These are phyloP conservation scores for Lindgomyces ingoldianus DNA, from an alignment of 495 filamentous ascomycete genomes.

Conservation along the genomic window DNA sequence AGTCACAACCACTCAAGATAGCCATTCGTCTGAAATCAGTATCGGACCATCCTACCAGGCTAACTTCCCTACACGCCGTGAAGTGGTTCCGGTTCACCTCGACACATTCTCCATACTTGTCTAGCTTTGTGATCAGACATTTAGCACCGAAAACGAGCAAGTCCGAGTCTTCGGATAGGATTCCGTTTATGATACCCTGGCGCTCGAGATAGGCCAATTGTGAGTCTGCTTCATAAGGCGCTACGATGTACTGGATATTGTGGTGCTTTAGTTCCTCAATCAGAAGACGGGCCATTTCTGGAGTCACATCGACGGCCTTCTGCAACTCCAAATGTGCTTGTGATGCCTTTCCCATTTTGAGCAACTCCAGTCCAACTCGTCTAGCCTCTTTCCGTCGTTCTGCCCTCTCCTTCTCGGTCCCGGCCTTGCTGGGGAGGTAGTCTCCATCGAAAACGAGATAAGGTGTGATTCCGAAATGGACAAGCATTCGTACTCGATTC, in stretches of 20 bases:
- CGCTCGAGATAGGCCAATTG: constrained; percentile 93
- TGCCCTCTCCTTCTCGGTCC: constrained; percentile 74
- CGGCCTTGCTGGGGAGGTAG: constrained; percentile 90
- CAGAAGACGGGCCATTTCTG: constrained; percentile 86
- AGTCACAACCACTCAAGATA: constrained; percentile 97
- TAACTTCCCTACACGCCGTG: constrained; percentile 82
- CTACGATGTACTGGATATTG: constrained; percentile 84
- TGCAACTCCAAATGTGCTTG: constrained; percentile 87
- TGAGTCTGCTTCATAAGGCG: constrained; percentile 96
- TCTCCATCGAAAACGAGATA: constrained; percentile 97
- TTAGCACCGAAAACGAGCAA: constrained; percentile 92
- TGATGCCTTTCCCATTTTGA: constrained; percentile 72
- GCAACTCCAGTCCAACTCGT: constrained; percentile 71
- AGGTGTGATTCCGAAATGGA: constrained; percentile 87
- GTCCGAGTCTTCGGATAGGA: constrained; percentile 96
- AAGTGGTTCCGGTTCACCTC: constrained; percentile 89
- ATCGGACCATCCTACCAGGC: constrained; percentile 88
- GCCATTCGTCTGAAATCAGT: constrained; percentile 91
- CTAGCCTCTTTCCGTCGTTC: constrained; percentile 72
- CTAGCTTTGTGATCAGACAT: constrained; percentile 87
- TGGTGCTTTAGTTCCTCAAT: constrained; percentile 87
- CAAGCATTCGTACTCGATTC: constrained; percentile 86
- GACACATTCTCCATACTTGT: constrained; percentile 87
- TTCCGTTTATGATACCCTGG: constrained; percentile 76
- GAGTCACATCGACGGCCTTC: constrained; percentile 94